Percentiles rank a stretch among this genome's conserved stretches.
phyloP scores from a whole-genome alignment of 1,139 yeast genomes.

The Diutina rugosa region DNA sequence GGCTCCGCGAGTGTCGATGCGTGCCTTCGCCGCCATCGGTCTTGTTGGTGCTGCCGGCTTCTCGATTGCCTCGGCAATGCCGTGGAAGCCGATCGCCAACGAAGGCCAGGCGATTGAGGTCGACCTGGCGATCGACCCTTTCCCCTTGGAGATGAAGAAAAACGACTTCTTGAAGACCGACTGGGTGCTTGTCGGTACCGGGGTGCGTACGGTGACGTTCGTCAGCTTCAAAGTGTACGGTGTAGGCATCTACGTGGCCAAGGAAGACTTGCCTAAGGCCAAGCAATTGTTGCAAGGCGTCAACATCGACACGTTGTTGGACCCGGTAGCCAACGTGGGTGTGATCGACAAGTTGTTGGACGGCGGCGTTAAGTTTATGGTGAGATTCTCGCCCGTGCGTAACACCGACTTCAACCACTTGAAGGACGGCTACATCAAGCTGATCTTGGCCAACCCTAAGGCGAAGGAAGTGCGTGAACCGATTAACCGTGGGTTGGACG shows the following conservation, averaged over 20 bases:
- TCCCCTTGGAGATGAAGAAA: neutral
- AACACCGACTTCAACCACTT: slow-evolving; percentile 84
- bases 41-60: neutral
- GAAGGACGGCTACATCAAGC: slow-evolving; percentile 78
- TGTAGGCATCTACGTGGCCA: slow-evolving; percentile 58
- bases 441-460: slow-evolving; percentile 46
- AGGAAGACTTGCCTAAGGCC: slow-evolving; percentile 40
- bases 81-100: neutral
- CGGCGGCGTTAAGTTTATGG: slow-evolving; percentile 1
- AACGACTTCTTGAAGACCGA: slow-evolving; percentile 8
- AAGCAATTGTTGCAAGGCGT: slow-evolving; percentile 12
- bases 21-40: neutral
- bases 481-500: slow-evolving; percentile 40
- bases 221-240: slow-evolving; percentile 79
- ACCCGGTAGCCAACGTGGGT: slow-evolving; percentile 3
- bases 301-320: slow-evolving; percentile 3
- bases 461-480: slow-evolving; percentile 22
- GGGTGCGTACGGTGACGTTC: slow-evolving; percentile 75
- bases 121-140: neutral
- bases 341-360: neutral
- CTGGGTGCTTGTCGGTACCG: slow-evolving; percentile 51
- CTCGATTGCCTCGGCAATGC: neutral
- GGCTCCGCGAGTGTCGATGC: neutral
- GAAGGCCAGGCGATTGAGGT: neutral
- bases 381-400: slow-evolving; percentile 56